A percentile compares a stretch with the other conserved stretches of the same genome.
Conservation (phyloP, 164 flowering plant genomes). For the Cinnamomum micranthum region DNA sequence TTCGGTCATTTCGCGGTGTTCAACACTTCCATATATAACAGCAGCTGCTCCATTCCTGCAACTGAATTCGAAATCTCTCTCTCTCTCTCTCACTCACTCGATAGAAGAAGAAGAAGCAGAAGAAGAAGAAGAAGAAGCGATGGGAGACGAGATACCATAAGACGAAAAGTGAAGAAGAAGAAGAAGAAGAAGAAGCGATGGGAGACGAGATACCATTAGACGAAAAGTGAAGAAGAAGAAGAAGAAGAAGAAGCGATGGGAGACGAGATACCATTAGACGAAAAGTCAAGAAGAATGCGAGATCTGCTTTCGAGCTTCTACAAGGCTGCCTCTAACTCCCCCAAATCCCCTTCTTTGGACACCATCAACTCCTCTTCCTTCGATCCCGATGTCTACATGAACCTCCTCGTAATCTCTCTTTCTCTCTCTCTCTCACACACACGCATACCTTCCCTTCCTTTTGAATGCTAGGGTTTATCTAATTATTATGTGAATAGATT, state of each 20-base stretch:
- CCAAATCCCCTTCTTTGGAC: conserved; percentile 51
- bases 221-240: conserved; percentile 67
- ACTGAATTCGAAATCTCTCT: too few species aligned
- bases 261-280: conserved; percentile 71
- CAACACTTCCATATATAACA: too few species aligned
- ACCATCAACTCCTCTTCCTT: conserved; percentile 79
- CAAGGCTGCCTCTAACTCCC: conserved; percentile 36
- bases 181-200: conserved; percentile 45
- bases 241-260: conserved; percentile 48
- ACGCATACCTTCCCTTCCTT: too few species aligned
- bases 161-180: conserved; percentile 41
- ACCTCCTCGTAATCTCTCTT: conserved; percentile 46
- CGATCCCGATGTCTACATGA: conserved; percentile 91
- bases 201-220: conserved; percentile 63
- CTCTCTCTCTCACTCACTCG: background rate
- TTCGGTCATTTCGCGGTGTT: too few species aligned
- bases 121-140: conserved; percentile 19
- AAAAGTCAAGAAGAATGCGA: conserved; percentile 92
- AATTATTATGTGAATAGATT: too few species aligned
- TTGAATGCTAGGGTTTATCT: too few species aligned
- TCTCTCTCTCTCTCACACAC: background rate
- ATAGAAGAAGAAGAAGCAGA: conserved; percentile 4
- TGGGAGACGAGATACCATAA: conserved; percentile 50
- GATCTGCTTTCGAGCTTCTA: conserved; percentile 96
- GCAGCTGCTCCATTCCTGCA: too few species aligned